Percentiles rank a stretch among this genome's conserved stretches.
Conservation (phyloP, 352 stramenopile species). For the Globisporangium cylindrosporum region DNA sequence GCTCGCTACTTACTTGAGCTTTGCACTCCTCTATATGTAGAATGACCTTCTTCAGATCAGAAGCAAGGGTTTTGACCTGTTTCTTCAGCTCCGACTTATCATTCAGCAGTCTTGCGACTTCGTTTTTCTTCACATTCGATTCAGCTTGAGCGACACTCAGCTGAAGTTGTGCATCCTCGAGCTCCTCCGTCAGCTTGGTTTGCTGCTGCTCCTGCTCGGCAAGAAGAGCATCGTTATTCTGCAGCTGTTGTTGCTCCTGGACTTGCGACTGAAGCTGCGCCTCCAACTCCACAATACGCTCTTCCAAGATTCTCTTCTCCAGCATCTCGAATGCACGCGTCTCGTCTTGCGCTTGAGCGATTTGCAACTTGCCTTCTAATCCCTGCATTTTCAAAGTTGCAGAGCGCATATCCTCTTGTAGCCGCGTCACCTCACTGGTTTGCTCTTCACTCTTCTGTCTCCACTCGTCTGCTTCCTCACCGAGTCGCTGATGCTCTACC, state of each 20-base stretch:
- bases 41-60: background rate
- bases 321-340: conserved; percentile 19
- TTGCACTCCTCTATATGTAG: conserved; percentile 9
- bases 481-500: conserved; percentile 23
- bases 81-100: conserved; percentile 37
- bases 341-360: conserved; percentile 23
- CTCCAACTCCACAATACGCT: conserved; percentile 32
- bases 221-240: background rate
- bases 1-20: background rate
- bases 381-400: conserved; percentile 29
- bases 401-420: conserved; percentile 28
- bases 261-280: conserved; percentile 21
- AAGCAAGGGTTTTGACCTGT: conserved; percentile 17
- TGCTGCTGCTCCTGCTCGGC: conserved; percentile 17
- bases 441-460: conserved; percentile 19
- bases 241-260: conserved; percentile 15
- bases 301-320: conserved; percentile 20
- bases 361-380: conserved; percentile 21
- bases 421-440: conserved; percentile 12
- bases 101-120: conserved; percentile 20
- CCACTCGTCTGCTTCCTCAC: conserved; percentile 20
- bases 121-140: conserved; percentile 34
- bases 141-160: conserved; percentile 13
- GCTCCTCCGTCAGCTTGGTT: background rate
- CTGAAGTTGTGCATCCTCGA: conserved; percentile 15